Base-by-base conservation (phyloP, 495 filamentous ascomycete species). In the Neurospora tetraspora region DNA sequence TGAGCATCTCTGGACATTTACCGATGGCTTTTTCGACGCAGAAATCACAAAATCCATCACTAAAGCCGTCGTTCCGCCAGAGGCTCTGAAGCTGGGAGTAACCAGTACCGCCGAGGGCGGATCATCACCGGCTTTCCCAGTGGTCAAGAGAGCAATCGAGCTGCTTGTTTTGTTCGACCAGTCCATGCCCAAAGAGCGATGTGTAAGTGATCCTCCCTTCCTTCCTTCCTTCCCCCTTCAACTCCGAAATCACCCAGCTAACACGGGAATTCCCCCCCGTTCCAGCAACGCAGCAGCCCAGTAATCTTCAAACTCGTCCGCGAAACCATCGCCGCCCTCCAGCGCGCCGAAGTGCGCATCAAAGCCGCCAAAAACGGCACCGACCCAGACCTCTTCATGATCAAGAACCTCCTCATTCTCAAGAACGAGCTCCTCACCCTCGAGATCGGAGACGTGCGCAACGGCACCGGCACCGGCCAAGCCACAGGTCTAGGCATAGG, bases 381-480 rank as follows among this genome's bases (percentile, higher is more conserved):
- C 7, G 92, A 96, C 79, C 87, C 89, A 1, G 90, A 94, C 74
- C 87, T 98, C 39, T 98, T 98, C 81, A 88, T 96, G 73, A 90
- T 98, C 81, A 94, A 93, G 75, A 94, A 98, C 78, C 86, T 98
- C 3, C 90, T 97, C 45, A 89, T 96, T 73, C 88, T 98, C 12
- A 97, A 97, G 77, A 93, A 95, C 75, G 91, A 95, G 75, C 93
- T 98, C 38, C 88, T 97, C 42, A 93, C 94, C 20, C 94, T 97
- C 74, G 94, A 98, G 82, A 96, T 98, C 79, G 95, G 92, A 75
- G 92, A 94, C 61, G 89, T 92, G 39, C 91, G 92, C 39, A 89
- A 89, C 73, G 83, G 91, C 39, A 87, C 88, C 20, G 91, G 80
- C 18, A 20, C 40, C 12, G 20, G 47, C 71, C 45, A 31, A 9